A percentile compares a stretch with the other conserved stretches of the same genome.
phyloP scores from a whole-genome alignment of 768 basidiomycete genomes.

The Russula vinacea region DNA sequence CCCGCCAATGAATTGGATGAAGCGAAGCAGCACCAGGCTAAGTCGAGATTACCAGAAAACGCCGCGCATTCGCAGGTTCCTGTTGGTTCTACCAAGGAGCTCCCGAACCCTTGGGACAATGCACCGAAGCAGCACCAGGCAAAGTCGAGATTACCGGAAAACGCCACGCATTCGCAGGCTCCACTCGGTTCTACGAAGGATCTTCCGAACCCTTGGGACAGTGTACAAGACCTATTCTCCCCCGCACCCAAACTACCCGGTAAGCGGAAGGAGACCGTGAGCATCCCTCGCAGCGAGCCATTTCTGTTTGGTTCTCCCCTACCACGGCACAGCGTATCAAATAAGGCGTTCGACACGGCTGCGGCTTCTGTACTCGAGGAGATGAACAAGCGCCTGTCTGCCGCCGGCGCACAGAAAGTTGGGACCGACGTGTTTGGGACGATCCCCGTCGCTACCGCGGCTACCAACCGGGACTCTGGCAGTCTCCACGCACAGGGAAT shows the following conservation, averaged over 20 bases:
- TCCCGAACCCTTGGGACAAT: conserved; percentile 36
- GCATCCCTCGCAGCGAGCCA: conserved; percentile 41
- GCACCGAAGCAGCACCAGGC: conserved; percentile 33
- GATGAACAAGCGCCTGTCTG: conserved; percentile 70
- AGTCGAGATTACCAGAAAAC: conserved; percentile 42
- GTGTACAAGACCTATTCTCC: conserved; percentile 43
- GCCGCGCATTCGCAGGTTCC: conserved; percentile 29
- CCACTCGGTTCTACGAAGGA: conserved; percentile 33
- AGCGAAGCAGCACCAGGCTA: conserved; percentile 33
- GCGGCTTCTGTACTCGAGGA: conserved; percentile 74
- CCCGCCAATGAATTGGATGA: conserved; percentile 36
- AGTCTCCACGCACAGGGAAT: conserved; percentile 11
- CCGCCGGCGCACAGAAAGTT: conserved; percentile 53
- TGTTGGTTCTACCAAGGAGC: conserved; percentile 33
- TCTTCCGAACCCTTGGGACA: conserved; percentile 36
- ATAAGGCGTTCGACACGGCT: conserved; percentile 61
- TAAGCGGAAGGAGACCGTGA: conserved; percentile 15
- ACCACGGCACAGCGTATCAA: conserved; percentile 58
- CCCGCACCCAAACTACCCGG: conserved; percentile 35
- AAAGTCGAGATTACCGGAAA: conserved; percentile 43
- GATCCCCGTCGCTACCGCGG: conserved; percentile 18
- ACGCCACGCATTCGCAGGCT: conserved; percentile 30
- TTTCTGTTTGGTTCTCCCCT: conserved; percentile 80
- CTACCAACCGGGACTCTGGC: conserved; percentile 7
- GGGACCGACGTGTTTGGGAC: conserved; percentile 45